phyloP scores from a whole-genome alignment of 345 rosid genomes.

The Eucalyptus sideroxylon region DNA sequence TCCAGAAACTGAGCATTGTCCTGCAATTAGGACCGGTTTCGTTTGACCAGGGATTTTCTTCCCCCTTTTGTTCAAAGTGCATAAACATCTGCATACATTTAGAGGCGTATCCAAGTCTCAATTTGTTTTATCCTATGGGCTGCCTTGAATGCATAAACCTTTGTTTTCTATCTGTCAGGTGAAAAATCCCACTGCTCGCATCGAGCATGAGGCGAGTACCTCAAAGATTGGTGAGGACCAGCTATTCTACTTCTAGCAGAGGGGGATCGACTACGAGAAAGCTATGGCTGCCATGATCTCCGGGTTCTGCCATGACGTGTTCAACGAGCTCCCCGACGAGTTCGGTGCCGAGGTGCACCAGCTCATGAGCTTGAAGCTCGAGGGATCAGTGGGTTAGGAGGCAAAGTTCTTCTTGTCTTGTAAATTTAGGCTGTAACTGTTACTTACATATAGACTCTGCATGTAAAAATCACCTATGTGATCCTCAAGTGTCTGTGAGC shows the following conservation, averaged over 20 bases:
- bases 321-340: conserved; percentile 90
- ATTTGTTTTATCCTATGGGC: too few species aligned
- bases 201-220: conserved; percentile 96
- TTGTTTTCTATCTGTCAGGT: conserved; percentile 27
- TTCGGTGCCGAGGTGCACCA: conserved; percentile 88
- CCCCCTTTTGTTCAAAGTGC: not conserved
- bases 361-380: conserved; percentile 91
- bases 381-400: conserved; percentile 80
- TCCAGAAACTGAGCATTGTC: not conserved
- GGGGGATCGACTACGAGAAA: conserved; percentile 88
- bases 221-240: conserved; percentile 93
- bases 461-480: not conserved
- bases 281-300: conserved; percentile 98
- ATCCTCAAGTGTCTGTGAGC: not conserved
- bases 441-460: not conserved
- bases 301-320: conserved; percentile 81
- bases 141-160: not conserved
- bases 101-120: not conserved
- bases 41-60: not conserved
- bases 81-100: not conserved
- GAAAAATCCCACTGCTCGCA: conserved; percentile 76
- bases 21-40: not conserved
- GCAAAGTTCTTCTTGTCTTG: not conserved
- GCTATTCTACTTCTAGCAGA: conserved; percentile 93
- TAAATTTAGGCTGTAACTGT: not conserved